Base-by-base conservation (phyloP, 202 grass and related monocot species). In the Setaria italica region DNA sequence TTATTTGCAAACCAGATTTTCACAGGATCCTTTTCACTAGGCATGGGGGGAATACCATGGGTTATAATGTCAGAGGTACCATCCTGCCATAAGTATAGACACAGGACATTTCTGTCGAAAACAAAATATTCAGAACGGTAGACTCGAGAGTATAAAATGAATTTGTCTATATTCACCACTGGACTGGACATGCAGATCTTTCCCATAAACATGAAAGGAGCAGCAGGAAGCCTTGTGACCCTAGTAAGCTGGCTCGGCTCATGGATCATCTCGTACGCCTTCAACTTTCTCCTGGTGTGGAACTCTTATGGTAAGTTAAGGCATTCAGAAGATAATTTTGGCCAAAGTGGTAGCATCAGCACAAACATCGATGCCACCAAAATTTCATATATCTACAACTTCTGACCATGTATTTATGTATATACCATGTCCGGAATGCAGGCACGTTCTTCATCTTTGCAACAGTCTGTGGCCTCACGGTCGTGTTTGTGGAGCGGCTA, bases 21-120 rank as follows among this genome's bases (percentile, higher is more conserved):
- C 55, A 84, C 49, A 41, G 90, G 90, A 67, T 97, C 92, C 17
- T 97, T 94, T 55, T 97, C 95, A 34, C 72, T 97, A 13, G 95
- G 95, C 19, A 97, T 97, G 92, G 92, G 92, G 0, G 88, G 79
- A 54, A 92, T 97, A 72, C 95, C 95, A 69, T 97, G 95, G 95
- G 88, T 97, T 75, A 94, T 94, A 80, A 94, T 97, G 94, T 97
- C 92, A 64, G 92, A 97, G 94, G 94, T 94, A 84, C 68, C 5
- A 47, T 51, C 20, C 39, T 84, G 9, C 17, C 25, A 3, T 65
- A 63, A 71, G 16, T 69, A 63, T 34, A 46, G 7, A 56, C 2
- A 39, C 9, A 53, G 10, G 35, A 54, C 3, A 65, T 83, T 53
- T 39, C 10, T 70, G 79, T 47, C 3, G 10, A 74, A 17, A 15